These are phyloP conservation scores for Striga asiatica DNA, from an alignment of 257 asterid genomes.

Conservation along the genomic window DNA sequence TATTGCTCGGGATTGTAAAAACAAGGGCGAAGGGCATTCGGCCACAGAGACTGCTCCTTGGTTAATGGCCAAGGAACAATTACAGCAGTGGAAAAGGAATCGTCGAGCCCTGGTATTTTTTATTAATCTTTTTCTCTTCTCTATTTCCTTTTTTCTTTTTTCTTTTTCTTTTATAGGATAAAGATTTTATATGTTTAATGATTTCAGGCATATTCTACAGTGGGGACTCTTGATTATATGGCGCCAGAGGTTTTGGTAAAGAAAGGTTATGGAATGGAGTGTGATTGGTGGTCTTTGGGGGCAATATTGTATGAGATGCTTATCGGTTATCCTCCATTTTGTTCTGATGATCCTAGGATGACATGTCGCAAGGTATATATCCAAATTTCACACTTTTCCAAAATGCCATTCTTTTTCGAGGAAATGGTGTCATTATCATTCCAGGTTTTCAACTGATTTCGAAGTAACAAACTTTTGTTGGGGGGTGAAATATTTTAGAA, in stretches of 20 bases:
- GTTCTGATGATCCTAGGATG: slow-evolving; percentile 95
- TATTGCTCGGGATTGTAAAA: slow-evolving; percentile 35
- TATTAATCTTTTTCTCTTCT: neutral
- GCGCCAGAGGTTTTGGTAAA: slow-evolving; percentile 93
- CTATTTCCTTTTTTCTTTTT: no score
- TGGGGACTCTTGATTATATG: slow-evolving; percentile 96
- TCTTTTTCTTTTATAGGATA: no score
- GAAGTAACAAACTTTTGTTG: neutral
- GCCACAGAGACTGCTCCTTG: slow-evolving; percentile 50
- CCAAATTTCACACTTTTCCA: no score
- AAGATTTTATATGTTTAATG: neutral
- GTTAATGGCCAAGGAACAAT: slow-evolving; percentile 92
- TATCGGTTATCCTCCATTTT: slow-evolving; percentile 90
- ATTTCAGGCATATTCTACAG: slow-evolving; percentile 85
- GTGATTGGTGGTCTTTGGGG: slow-evolving; percentile 99
- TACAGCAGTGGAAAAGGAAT: slow-evolving; percentile 87
- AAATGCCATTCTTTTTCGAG: no score
- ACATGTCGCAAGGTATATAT: slow-evolving; percentile 98
- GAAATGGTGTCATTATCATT: no score
- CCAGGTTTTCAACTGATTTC: no score
- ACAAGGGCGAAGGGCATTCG: slow-evolving; percentile 36
- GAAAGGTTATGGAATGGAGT: slow-evolving; percentile 96
- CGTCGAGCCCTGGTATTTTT: slow-evolving; percentile 83
- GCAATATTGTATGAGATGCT: slow-evolving; percentile 95
- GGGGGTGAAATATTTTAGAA: neutral